Evolutionary conservation across 73 alveolate genomes (phyloP), one percentile per base, ranked within the genome.

Genomic region (Blepharisma japonicum): DNA sequence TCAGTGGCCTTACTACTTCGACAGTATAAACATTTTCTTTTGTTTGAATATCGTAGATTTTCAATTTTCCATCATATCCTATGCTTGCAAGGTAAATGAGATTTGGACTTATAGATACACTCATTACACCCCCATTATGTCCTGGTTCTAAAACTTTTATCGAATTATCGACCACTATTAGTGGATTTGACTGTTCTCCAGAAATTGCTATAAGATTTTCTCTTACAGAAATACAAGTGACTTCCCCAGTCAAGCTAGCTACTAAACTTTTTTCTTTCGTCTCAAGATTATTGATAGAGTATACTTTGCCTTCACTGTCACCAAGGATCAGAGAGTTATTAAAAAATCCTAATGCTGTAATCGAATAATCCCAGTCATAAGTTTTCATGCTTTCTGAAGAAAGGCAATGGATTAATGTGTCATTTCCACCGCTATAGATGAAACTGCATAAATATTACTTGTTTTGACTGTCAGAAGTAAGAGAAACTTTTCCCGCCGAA

Each of bases 401-500:
- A 53, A 53, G n/a, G 47, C 74, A 20, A 14, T 61, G 14, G 11
- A 61, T 61, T 18, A 39, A 14, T 25, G n/a, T 61, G n/a, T 39
- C 74, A 61, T 25, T 20, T 25, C 47, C 74, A 2, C 18, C 23
- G 74, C 42, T 32, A 32, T 61, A 61, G 74, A 9, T 18, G 2
- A 25, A 0, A 25, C 74, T 61, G 74, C 0, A 11, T 61, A 25
- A 25, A 39, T n/a, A 39, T 61, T 61, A 61, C 74, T 61, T 61
- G 39, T n/a, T 20, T 61, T 8, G 47, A 25, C 47, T n/a, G 47
- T 61, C 46, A 1, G 14, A 25, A 25, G 46, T 39, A 9, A 61
- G 14, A 14, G 18, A 14, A 8, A 25, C 18, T 61, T 61, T 61
- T 61, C 74, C 74, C 74, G 74, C 74, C 74, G 47, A 20, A 32